These are phyloP conservation scores for Plasmodium cynomolgi DNA, from an alignment of 169 alveolate genomes.

Conservation along the genomic window DNA sequence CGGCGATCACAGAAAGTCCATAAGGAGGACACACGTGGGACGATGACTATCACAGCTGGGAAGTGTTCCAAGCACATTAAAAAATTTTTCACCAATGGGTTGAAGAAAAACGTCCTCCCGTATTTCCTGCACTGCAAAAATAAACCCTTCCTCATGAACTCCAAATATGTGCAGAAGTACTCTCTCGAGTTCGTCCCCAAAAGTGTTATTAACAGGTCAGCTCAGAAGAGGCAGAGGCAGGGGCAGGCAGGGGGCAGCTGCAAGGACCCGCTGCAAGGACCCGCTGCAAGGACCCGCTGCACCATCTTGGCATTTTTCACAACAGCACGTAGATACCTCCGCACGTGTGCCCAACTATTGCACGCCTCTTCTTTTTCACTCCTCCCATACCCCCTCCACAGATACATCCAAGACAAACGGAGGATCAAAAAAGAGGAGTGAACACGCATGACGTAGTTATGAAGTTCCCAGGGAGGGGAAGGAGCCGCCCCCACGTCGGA, in stretches of 20 bases:
- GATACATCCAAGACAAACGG: conserved; percentile 67
- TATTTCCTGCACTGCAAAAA: conserved; percentile 53
- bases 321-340: neutral
- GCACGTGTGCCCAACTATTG: neutral
- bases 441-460: neutral
- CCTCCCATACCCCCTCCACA: neutral
- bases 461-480: neutral
- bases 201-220: conserved; percentile 49
- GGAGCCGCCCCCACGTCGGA: neutral
- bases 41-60: conserved; percentile 55
- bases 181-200: conserved; percentile 27
- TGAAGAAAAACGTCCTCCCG: conserved; percentile 23
- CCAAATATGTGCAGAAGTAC: conserved; percentile 41
- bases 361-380: neutral
- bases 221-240: neutral
- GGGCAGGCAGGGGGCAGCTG: neutral
- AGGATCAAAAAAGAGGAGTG: conserved; percentile 29
- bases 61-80: conserved; percentile 52
- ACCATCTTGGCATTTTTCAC: neutral
- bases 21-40: neutral
- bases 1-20: neutral
- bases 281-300: neutral
- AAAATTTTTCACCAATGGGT: conserved; percentile 45
- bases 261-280: neutral
- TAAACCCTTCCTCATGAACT: conserved; percentile 59